Evolutionary conservation across 1,284 basidiomycete genomes (phyloP), one percentile per base, ranked within the genome.

Genomic region (Malassezia sympodialis): DNA sequence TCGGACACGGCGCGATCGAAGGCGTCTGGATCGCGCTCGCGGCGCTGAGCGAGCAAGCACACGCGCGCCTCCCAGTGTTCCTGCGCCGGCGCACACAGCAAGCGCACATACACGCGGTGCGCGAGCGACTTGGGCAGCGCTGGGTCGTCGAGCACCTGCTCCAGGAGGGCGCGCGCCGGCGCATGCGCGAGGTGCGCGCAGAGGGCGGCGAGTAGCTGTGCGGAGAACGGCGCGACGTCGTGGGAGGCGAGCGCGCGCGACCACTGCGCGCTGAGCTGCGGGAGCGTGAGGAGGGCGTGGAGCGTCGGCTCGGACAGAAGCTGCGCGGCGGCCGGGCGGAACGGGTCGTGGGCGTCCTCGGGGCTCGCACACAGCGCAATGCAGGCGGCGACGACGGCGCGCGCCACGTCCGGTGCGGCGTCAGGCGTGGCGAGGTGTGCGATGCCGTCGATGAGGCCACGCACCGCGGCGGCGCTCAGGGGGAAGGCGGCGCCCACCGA

Each of bases 381-480:
- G 31, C 62, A 56, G 32, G 56, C 60, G 11, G 66, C 63, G n/a
- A 67, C 44, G 8, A 62, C 50, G 4, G 66, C 64, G 10, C 65
- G 60, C 6, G 35, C 56, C 50, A 63, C 32, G 27, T 51, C 49
- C 5, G 65, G n/a, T 24, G 30, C 40, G 28, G 56, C 24, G 8
- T 32, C 14, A 7, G 53, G 40, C 7, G 53, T 21, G 15, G 55
- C 51, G n/a, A 60, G 31, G 4, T 52, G 58, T 49, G 61, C 58
- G 19, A 60, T 34, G 43, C 56, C 55, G 28, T 55, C 61, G 17
- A 69, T 51, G 39, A 65, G 50, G 26, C 63, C 61, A 34, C 63
- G 65, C 28, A 68, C 59, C 3, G 66, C 66, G 26, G 61, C 56
- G 12, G 59, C 57, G 45, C 63, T 68, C 39, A 72, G 64, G 6